These are phyloP conservation scores for Porcisia deanei DNA, from an alignment of 208 protist genomes.

Conservation along the genomic window DNA sequence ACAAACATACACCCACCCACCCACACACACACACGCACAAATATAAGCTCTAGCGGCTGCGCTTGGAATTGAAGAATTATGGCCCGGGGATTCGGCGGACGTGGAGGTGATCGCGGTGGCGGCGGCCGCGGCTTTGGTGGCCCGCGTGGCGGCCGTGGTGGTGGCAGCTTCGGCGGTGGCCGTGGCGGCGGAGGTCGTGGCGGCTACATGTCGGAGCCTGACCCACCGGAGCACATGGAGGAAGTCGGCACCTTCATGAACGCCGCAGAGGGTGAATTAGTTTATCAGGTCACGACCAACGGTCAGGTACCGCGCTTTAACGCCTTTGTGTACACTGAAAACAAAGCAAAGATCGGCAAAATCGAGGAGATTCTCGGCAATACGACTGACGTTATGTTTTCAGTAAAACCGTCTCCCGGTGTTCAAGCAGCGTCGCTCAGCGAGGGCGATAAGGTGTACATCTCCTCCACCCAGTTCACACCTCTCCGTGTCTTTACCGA, in stretches of 20 bases:
- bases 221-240: slow-evolving; percentile 87
- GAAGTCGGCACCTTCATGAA: slow-evolving; percentile 85
- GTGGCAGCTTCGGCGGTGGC: slow-evolving; percentile 42
- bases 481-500: slow-evolving; percentile 87
- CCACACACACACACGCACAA: not conserved
- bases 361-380: slow-evolving; percentile 92
- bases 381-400: slow-evolving; percentile 90
- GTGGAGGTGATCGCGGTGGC: slow-evolving; percentile 35
- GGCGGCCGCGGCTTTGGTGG: slow-evolving; percentile 31
- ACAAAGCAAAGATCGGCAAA: slow-evolving; percentile 93
- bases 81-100: slow-evolving; percentile 34
- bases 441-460: slow-evolving; percentile 85
- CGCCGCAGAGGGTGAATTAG: slow-evolving; percentile 87
- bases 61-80: slow-evolving; percentile 15
- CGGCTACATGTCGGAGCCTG: slow-evolving; percentile 63
- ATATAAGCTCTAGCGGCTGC: not conserved
- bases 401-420: slow-evolving; percentile 86
- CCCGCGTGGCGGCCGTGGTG: slow-evolving; percentile 39
- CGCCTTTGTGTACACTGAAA: slow-evolving; percentile 92
- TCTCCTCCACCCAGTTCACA: slow-evolving; percentile 86
- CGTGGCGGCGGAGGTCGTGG: slow-evolving; percentile 77
- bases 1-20: not conserved
- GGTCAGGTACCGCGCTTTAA: slow-evolving; percentile 89
- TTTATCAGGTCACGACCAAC: slow-evolving; percentile 73
- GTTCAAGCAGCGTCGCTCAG: slow-evolving; percentile 83